These are phyloP conservation scores for Populus hybrid DNA, from an alignment of 441 rosid species.

Conservation along the genomic window DNA sequence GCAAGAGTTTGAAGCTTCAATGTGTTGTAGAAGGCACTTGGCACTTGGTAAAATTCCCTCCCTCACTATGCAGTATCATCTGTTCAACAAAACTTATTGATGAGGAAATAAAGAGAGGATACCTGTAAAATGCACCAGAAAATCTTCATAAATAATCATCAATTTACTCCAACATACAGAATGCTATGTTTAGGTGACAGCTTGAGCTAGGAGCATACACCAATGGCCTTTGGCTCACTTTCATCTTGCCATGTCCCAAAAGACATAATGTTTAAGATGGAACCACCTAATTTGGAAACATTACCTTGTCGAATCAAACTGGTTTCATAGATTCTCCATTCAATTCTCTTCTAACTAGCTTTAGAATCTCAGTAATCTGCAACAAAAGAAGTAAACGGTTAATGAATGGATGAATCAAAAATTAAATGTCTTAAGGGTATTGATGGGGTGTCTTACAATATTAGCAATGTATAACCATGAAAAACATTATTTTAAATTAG, in stretches of 20 bases:
- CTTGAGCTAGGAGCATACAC: too few relatives aligned
- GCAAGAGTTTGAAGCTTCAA: too few relatives aligned
- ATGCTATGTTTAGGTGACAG: too few relatives aligned
- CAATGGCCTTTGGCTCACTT: too few relatives aligned
- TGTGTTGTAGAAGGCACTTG: not conserved
- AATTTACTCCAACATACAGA: too few relatives aligned
- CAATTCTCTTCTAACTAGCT: conserved; percentile 79
- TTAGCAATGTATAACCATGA: not conserved
- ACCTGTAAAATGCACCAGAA: too few relatives aligned
- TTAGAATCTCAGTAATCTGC: conserved; percentile 85
- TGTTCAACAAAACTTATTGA: too few relatives aligned
- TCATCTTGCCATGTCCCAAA: too few relatives aligned
- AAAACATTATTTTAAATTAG: not conserved
- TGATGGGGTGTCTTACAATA: not conserved
- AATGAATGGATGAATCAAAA: not conserved
- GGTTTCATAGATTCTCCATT: conserved; percentile 49
- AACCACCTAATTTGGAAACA: not conserved
- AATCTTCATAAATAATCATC: too few relatives aligned
- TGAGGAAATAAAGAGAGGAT: not conserved
- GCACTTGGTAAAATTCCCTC: not conserved
- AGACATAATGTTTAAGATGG: not conserved
- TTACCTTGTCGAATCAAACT: not conserved
- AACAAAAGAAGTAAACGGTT: not conserved
- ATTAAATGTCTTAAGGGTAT: not conserved
- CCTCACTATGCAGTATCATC: not conserved